Evolutionary conservation across 106 monocot genomes (phyloP), one percentile per base, ranked within the genome.

Genomic region (Apostasia ramifera): DNA sequence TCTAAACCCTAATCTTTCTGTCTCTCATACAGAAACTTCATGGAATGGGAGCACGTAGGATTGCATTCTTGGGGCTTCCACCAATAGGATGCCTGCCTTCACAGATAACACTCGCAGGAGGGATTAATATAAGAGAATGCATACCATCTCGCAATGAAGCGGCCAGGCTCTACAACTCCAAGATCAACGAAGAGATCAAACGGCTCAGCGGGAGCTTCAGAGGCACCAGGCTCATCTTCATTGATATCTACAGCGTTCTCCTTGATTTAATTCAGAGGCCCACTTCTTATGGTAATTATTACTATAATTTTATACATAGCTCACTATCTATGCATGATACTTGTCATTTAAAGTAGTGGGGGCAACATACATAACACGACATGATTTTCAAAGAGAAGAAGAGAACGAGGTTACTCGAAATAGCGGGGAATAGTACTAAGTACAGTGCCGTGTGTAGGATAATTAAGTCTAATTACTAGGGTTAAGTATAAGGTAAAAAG

Each of bases 1-100:
- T 26, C 26, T 26, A 26, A 26, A 26, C 26, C 55, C 14, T 55
- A 13, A 4, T 59, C 40, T 59, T 2, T 59, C 40, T 59, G 2
- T 62, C 10, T 44, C 44, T 43, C 0, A 62, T 62, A 4, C 62
- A 62, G 65, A 49, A 65, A 47, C 37, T 47, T 8, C 8, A 65
- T 8, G 26, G 0, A 45, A 1, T 65, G 47, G 65, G 65, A 1
- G 65, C 65, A 65, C 46, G 65, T 0, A 65, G 8, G 47, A 65
- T 65, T 48, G 65, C 26, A 37, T 14, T 65, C 43, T 0, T 48
- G 2, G 65, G 65, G 47, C 46, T 65, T 26, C 48, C 65, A 10
- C 48, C 65, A 2, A 2, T 65, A 8, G 65, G 65, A 47, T 65
- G 65, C 65, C 4, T 48, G 65, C 65, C 65, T 2, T 65, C 48